Base-by-base conservation (phyloP, 257 asterid genomes). In the Fraxinus cuspidata region DNA sequence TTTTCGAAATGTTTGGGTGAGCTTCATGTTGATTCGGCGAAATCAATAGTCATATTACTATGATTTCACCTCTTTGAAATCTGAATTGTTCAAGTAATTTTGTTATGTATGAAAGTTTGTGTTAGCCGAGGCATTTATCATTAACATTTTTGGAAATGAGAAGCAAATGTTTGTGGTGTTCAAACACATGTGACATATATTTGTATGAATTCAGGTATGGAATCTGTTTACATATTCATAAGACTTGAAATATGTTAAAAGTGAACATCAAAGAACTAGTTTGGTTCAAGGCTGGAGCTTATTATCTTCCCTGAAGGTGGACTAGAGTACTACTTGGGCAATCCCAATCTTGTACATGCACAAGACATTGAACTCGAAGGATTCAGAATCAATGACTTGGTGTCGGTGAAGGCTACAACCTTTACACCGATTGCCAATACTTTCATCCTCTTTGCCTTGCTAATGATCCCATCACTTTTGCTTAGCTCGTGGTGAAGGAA, bases 201-300 rank as follows among this genome's bases (percentile, higher is more conserved):
- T 32, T 32, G 35, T 2, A 32, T 32, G 35, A 27, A 27, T 27
- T 27, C 35, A 32, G 5, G 35, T 32, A 34, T 34, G 5, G 6
- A 34, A 34, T 34, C 37, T 34, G 37, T 34, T 34, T 3, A 4
- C 37, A 1, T 34, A 34, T 34, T 34, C 37, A 34, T 34, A 34
- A 34, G 37, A 34, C 37, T 6, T 34, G 34, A 84, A 82, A 76
- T 82, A 85, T 80, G 84, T 77, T 47, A 64, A 74, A 74, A 1
- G 83, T 84, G 12, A 73, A 84, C 49, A 81, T 84, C 83, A 82
- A 84, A 78, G 90, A 86, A 75, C 88, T 88, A 1, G 85, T 86
- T 2, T 86, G 90, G 90, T 86, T 84, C 88, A 86, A 86, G 83
- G 88, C 88, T 18, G 86, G 88, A n/a, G 74, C 88, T 29, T 88